A percentile compares a stretch with the other conserved stretches of the same genome.
Evolutionary conservation across 306 rosid species (phyloP).

Genomic region (Acacia crassicarpa): DNA sequence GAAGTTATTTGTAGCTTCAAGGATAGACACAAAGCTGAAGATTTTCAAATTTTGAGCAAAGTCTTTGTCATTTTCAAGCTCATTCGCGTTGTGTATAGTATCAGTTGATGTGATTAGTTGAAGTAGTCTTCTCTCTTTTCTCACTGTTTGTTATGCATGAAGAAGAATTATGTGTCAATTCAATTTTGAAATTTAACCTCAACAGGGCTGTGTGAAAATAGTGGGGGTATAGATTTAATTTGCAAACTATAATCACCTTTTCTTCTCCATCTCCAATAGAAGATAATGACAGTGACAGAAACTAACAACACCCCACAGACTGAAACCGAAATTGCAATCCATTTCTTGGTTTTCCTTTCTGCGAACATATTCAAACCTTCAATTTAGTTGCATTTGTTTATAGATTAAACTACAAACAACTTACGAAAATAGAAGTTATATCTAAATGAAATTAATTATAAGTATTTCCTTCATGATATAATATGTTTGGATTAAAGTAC

Average conservation of each 20-base stretch:
- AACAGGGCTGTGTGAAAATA: neutral
- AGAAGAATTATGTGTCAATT: neutral
- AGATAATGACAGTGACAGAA: neutral
- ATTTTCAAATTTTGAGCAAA: neutral
- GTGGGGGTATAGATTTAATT: too few relatives aligned
- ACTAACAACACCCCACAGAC: neutral
- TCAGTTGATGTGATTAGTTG: neutral
- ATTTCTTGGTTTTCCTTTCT: neutral
- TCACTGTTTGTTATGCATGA: neutral
- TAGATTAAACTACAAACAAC: too few relatives aligned
- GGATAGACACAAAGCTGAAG: neutral
- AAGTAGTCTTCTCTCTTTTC: neutral
- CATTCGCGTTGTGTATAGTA: neutral
- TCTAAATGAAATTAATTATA: too few relatives aligned
- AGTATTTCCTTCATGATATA: too few relatives aligned
- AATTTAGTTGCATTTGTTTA: too few relatives aligned
- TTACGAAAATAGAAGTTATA: too few relatives aligned
- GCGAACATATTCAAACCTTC: neutral
- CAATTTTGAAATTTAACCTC: neutral
- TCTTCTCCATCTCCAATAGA: neutral
- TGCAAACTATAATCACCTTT: neutral
- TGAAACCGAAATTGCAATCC: neutral
- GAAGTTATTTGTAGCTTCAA: neutral
- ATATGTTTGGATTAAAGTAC: too few relatives aligned
- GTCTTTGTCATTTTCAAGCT: neutral